phyloP scores from a whole-genome alignment of 192 early-diverging fungal species.

The Ambispora gerdemannii region DNA sequence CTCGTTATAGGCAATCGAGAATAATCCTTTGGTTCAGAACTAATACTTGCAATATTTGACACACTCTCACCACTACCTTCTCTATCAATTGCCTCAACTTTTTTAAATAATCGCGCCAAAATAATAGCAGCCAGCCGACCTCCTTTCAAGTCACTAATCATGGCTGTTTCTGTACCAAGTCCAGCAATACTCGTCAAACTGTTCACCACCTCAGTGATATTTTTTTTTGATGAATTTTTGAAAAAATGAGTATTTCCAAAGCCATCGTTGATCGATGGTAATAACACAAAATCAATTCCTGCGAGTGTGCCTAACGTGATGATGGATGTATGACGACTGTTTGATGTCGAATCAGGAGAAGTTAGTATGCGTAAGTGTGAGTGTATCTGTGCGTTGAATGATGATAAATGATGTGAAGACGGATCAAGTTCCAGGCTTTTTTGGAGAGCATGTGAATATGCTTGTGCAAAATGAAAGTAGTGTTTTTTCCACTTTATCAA shows the following conservation, averaged over 20 bases:
- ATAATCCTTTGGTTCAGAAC: slow-evolving; percentile 51
- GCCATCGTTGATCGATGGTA: neutral
- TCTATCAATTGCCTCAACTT: slow-evolving; percentile 28
- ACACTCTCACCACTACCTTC: slow-evolving; percentile 7
- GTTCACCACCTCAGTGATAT: slow-evolving; percentile 23
- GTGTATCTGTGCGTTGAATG: slow-evolving; percentile 23
- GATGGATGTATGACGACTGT: slow-evolving; percentile 28
- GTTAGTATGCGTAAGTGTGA: slow-evolving; percentile 24
- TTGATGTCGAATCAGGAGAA: slow-evolving; percentile 10
- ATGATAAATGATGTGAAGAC: neutral
- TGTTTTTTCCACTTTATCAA: slow-evolving; percentile 27
- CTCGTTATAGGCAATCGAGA: slow-evolving; percentile 47
- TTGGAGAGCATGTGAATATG: slow-evolving; percentile 29
- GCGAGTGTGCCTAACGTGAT: slow-evolving; percentile 34
- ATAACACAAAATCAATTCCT: slow-evolving; percentile 30
- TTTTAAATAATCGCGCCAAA: slow-evolving; percentile 40
- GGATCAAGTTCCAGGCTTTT: neutral
- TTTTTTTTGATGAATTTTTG: neutral
- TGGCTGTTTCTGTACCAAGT: slow-evolving; percentile 16
- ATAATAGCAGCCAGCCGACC: slow-evolving; percentile 47
- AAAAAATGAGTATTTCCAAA: slow-evolving; percentile 13
- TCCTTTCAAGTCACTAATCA: slow-evolving; percentile 44
- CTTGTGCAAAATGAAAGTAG: slow-evolving; percentile 33
- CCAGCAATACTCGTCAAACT: slow-evolving; percentile 32
- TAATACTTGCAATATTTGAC: slow-evolving; percentile 28